These are phyloP conservation scores for Tulasnella sp. DNA, from an alignment of 768 basidiomycete species.

Conservation along the genomic window DNA sequence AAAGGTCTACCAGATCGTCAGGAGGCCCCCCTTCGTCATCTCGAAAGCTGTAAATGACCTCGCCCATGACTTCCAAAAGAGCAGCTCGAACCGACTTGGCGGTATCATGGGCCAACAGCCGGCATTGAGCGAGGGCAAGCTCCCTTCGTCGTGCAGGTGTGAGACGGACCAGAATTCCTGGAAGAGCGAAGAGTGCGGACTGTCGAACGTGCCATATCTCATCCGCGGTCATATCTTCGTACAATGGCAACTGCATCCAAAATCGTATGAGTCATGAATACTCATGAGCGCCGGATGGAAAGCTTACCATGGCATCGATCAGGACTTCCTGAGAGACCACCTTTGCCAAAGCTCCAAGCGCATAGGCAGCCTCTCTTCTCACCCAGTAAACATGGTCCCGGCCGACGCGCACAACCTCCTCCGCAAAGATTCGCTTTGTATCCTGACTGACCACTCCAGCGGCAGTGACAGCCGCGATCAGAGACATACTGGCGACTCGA, in stretches of 20 bases:
- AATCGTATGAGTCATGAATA: not conserved
- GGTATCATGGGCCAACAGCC: slow-evolving; percentile 53
- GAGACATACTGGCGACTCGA: slow-evolving; percentile 81
- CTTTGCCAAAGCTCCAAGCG: slow-evolving; percentile 80
- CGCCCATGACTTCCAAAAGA: slow-evolving; percentile 77
- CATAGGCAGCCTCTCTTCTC: slow-evolving; percentile 75
- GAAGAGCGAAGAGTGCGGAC: slow-evolving; percentile 76
- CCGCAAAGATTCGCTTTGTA: slow-evolving; percentile 53
- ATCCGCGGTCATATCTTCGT: slow-evolving; percentile 60
- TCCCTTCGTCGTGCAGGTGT: slow-evolving; percentile 43
- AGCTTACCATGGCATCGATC: slow-evolving; percentile 46
- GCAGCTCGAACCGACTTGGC: slow-evolving; percentile 62
- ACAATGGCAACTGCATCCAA: slow-evolving; percentile 57
- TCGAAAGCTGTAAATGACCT: slow-evolving; percentile 76
- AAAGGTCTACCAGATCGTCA: slow-evolving; percentile 58
- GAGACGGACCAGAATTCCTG: slow-evolving; percentile 64
- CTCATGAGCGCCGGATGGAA: slow-evolving; percentile 16
- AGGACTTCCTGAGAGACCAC: slow-evolving; percentile 71
- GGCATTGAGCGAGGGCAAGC: slow-evolving; percentile 56
- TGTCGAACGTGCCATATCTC: slow-evolving; percentile 74
- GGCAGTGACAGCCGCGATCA: slow-evolving; percentile 80
- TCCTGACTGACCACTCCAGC: slow-evolving; percentile 43
- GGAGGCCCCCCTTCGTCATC: slow-evolving; percentile 57
- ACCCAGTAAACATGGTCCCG: slow-evolving; percentile 66
- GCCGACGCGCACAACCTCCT: slow-evolving; percentile 60